phyloP scores from a whole-genome alignment of 2,329 filamentous ascomycete genomes.

The Didymella segeticola region DNA sequence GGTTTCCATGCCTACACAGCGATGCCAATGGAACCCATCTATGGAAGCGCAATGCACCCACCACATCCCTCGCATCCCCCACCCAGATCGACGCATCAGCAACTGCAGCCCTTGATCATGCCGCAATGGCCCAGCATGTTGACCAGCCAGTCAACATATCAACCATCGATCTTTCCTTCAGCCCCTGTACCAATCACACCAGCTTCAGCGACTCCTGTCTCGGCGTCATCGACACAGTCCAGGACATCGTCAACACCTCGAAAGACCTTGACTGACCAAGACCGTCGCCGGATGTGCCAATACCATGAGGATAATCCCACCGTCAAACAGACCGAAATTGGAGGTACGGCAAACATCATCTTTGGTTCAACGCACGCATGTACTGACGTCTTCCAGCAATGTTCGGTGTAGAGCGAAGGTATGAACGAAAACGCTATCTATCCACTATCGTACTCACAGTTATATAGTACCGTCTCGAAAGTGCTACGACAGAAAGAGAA shows the following conservation, averaged over 20 bases:
- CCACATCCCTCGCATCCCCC: slow-evolving; percentile 39
- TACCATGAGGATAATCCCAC: slow-evolving; percentile 90
- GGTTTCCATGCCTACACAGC: slow-evolving; percentile 47
- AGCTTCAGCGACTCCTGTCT: slow-evolving; percentile 49
- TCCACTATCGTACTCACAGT: slow-evolving; percentile 24
- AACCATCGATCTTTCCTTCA: slow-evolving; percentile 47
- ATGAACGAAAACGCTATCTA: slow-evolving; percentile 36
- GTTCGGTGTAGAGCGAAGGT: slow-evolving; percentile 98
- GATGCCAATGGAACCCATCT: slow-evolving; percentile 51
- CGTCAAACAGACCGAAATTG: slow-evolving; percentile 95
- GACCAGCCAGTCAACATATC: slow-evolving; percentile 51
- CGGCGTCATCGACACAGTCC: slow-evolving; percentile 48
- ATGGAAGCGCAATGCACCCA: slow-evolving; percentile 47
- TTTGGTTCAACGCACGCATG: background rate
- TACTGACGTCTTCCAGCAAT: slow-evolving; percentile 63
- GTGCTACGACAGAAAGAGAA: slow-evolving; percentile 94
- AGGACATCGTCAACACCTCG: slow-evolving; percentile 68
- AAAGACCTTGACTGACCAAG: slow-evolving; percentile 88
- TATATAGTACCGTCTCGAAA: slow-evolving; percentile 91
- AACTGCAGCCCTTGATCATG: slow-evolving; percentile 52
- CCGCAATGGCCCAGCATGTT: slow-evolving; percentile 52
- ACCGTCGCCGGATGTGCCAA: slow-evolving; percentile 90
- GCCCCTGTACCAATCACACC: slow-evolving; percentile 48
- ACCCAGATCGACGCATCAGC: slow-evolving; percentile 47
- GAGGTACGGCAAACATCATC: slow-evolving; percentile 62